A percentile compares a stretch with the other conserved stretches of the same genome.
These are phyloP conservation scores for Karstenula rhodostoma DNA, from an alignment of 2,329 filamentous ascomycete species.

Conservation along the genomic window DNA sequence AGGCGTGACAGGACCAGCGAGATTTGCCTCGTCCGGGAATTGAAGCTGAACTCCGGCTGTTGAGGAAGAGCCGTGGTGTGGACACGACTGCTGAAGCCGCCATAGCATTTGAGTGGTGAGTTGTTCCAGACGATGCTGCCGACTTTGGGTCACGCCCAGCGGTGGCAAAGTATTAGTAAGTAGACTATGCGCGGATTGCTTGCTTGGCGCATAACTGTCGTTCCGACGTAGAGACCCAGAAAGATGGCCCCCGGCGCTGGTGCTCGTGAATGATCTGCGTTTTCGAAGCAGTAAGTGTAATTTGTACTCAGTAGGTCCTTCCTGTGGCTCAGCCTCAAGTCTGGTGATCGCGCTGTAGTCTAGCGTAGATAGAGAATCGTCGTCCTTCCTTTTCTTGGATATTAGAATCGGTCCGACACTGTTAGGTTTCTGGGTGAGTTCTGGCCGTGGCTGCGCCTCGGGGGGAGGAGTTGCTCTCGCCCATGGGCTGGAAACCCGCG, in stretches of 20 bases:
- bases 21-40: conserved; percentile 72
- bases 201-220: conserved; percentile 39
- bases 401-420: conserved; percentile 23
- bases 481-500: conserved; percentile 91
- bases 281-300: conserved; percentile 85
- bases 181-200: conserved; percentile 37
- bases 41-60: conserved; percentile 78
- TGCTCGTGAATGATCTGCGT: conserved; percentile 74
- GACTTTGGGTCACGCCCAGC: conserved; percentile 69
- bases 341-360: conserved; percentile 65
- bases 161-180: conserved; percentile 48
- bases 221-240: conserved; percentile 60
- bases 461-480: conserved; percentile 60
- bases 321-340: conserved; percentile 88
- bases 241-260: conserved; percentile 69
- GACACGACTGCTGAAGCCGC: conserved; percentile 93
- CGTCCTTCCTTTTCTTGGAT: conserved; percentile 15
- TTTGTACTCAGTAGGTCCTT: conserved; percentile 96
- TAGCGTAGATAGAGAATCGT: conserved; percentile 20
- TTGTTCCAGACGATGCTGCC: conserved; percentile 86
- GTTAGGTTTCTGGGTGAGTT: conserved; percentile 28
- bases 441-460: conserved; percentile 24
- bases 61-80: conserved; percentile 83
- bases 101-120: conserved; percentile 94
- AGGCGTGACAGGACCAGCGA: conserved; percentile 64